phyloP scores from a whole-genome alignment of 1,139 yeast species.

The Citeromyces hawaiiensis region DNA sequence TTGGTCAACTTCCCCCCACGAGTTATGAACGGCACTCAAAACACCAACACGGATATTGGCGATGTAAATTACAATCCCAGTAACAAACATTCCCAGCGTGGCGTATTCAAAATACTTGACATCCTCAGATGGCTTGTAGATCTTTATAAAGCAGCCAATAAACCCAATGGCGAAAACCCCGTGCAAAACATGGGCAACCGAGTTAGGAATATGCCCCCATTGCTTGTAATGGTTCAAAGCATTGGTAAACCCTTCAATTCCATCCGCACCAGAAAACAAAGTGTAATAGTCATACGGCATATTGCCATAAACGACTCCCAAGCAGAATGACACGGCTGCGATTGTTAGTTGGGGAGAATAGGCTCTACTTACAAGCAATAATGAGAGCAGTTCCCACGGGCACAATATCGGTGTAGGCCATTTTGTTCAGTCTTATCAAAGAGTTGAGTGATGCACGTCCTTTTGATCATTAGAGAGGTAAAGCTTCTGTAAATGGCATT shows the following conservation, averaged over 20 bases:
- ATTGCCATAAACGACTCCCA: constrained; percentile 70
- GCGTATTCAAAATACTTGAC: constrained; percentile 86
- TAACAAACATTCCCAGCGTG: constrained; percentile 55
- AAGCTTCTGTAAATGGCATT: no score
- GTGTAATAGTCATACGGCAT: constrained; percentile 74
- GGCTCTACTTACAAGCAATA: constrained; percentile 12
- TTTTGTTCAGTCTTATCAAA: not conserved
- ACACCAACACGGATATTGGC: constrained; percentile 81
- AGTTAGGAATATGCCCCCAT: constrained; percentile 54
- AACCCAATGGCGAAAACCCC: constrained; percentile 40
- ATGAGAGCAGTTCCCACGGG: constrained; percentile 37
- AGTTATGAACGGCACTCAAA: constrained; percentile 50
- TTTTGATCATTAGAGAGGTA: no score
- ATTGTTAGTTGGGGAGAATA: not conserved
- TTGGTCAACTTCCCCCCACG: constrained; percentile 91
- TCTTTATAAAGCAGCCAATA: constrained; percentile 60
- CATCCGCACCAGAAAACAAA: constrained; percentile 43
- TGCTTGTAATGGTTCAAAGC: constrained; percentile 63
- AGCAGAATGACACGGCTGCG: constrained; percentile 52
- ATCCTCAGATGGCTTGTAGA: constrained; percentile 77
- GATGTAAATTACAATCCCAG: constrained; percentile 65
- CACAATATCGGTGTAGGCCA: constrained; percentile 27
- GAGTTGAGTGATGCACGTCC: no score
- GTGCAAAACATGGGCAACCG: constrained; percentile 50
- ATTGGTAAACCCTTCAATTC: constrained; percentile 38